These are phyloP conservation scores for Russula vinacea DNA, from an alignment of 768 basidiomycete genomes.

Conservation along the genomic window DNA sequence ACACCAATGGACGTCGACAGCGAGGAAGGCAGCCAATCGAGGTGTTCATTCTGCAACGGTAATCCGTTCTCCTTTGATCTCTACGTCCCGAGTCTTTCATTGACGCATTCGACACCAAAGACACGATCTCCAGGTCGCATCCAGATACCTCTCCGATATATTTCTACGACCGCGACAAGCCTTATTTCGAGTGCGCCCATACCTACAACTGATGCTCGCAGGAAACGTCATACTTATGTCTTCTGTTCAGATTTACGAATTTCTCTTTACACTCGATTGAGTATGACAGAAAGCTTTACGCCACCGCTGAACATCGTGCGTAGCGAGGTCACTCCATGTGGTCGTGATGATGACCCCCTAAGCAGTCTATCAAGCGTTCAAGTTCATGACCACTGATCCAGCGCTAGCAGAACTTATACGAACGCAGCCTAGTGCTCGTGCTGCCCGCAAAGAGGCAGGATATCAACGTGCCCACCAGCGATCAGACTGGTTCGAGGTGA, in stretches of 20 bases:
- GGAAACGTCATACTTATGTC: neutral
- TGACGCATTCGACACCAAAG: neutral
- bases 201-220: neutral
- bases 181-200: conserved; percentile 17
- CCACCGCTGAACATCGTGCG: conserved; percentile 29
- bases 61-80: neutral
- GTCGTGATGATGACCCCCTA: neutral
- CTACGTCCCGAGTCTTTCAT: neutral
- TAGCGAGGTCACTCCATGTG: neutral
- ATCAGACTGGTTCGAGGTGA: conserved; percentile 28
- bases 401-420: conserved; percentile 22
- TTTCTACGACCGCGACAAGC: conserved; percentile 22
- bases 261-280: conserved; percentile 25
- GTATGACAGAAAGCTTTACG: conserved; percentile 19
- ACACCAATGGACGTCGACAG: conserved; percentile 21
- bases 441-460: conserved; percentile 23
- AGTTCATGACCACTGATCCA: conserved; percentile 19
- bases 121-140: neutral
- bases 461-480: conserved; percentile 20
- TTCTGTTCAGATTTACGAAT: conserved; percentile 26
- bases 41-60: conserved; percentile 20
- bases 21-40: conserved; percentile 9
- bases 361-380: conserved; percentile 28
- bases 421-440: conserved; percentile 24
- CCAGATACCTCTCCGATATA: conserved; percentile 17